Conservation (phyloP, 2,329 filamentous ascomycete genomes). For the Pyrenochaeta sp. region DNA sequence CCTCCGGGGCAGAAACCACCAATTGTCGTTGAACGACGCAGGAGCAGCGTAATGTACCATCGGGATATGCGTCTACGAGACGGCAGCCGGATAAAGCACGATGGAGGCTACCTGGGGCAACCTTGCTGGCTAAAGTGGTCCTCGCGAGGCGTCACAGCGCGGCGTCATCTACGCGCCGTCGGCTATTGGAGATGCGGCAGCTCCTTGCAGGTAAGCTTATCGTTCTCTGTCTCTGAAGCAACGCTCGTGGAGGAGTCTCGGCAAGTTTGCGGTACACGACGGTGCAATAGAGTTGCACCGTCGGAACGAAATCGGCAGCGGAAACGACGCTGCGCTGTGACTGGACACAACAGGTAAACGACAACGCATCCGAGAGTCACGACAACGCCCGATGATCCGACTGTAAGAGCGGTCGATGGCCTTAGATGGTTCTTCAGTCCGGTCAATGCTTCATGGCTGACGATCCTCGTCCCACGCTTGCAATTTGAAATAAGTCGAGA, state of each 20-base stretch:
- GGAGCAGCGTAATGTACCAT: slow-evolving; percentile 4
- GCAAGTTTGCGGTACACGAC: slow-evolving; percentile 1
- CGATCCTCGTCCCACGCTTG: neutral
- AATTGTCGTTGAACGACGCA: neutral
- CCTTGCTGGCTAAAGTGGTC: neutral
- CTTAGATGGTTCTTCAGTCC: neutral
- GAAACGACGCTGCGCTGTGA: slow-evolving; percentile 30
- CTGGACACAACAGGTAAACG: slow-evolving; percentile 22
- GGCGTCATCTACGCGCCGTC: neutral
- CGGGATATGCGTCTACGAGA: neutral
- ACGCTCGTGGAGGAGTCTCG: neutral
- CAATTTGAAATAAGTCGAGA: slow-evolving; percentile 2
- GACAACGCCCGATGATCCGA: neutral
- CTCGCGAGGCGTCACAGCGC: neutral
- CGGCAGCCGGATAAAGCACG: neutral
- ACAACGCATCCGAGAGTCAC: neutral
- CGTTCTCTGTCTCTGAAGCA: slow-evolving; percentile 7
- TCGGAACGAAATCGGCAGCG: slow-evolving; percentile 8
- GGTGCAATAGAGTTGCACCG: slow-evolving; percentile 6
- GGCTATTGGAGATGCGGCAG: neutral
- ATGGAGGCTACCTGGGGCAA: neutral
- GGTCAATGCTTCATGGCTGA: neutral
- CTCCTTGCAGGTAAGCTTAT: slow-evolving; percentile 16
- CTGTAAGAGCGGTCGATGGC: neutral
- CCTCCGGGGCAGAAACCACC: slow-evolving; percentile 2